Base-by-base conservation (phyloP, 2,329 filamentous ascomycete species). In the Calonectria pseudoturangicola region DNA sequence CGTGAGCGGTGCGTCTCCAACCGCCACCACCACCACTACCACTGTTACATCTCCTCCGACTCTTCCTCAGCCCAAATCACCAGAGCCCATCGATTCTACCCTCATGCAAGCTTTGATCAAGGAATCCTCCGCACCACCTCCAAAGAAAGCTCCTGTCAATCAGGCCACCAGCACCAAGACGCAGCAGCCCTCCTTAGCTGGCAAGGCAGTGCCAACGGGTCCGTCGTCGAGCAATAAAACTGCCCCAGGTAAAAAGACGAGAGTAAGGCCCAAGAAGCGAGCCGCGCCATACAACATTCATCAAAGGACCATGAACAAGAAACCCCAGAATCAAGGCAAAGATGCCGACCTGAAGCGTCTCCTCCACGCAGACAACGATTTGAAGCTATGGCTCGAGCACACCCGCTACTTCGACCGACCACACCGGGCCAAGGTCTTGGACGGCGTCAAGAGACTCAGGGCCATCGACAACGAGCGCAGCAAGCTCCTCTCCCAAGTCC, bases 401-500 rank as follows among this genome's bases (percentile, higher is more conserved):
- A 62, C 58, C 2, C 36, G 58, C 15, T 62, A 45, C 39, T 62
- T 62, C 41, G 58, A 62, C 16, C 12, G 25, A 16, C 3, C 43
- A 12, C 58, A 62, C 27, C 58, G 58, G 6, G 9, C 25, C 16
- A 62, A 45, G 58, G 58, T 62, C 6, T 25, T 62, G 3, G 39
- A 45, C 13, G 58, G 58, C 27, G 58, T 62, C 36, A 62, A 62
- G 4, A 21, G 27, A 4, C 58, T 62, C 25, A 62, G 28, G 39
- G 58, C 36, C 36, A 62, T 62, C 8, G 58, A 62, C 18, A 39
- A 62, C 58, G 58, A 62, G 39, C 39, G 58, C 7, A 45, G n/a
- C 8, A 62, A 33, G 16, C 36, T 62, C 25, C 36, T 62, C 3
- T 43, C 58, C 13, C 36, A 43, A 18, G 25, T 62, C 4, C 58